Conservation (phyloP, 2,329 filamentous ascomycete species). For the Paecilomyces sp. region DNA sequence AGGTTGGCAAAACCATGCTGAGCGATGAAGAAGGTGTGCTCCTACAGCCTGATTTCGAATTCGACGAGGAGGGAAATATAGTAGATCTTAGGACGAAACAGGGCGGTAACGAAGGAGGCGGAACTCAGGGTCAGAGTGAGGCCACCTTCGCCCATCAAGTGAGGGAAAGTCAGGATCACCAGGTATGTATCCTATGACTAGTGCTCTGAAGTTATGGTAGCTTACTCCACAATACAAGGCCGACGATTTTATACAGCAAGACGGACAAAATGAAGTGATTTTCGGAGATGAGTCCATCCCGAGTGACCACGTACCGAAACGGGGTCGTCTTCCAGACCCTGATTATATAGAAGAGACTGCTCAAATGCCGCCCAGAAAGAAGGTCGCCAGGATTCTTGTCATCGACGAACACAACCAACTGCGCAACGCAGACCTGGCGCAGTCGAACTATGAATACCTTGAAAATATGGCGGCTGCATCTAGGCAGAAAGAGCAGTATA, state of each 20-base stretch:
- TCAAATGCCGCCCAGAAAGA: constrained; percentile 17
- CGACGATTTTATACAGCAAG: constrained; percentile 15
- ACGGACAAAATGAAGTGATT: constrained; percentile 15
- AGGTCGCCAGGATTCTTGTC: constrained; percentile 33
- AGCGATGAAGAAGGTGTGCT: constrained; percentile 40
- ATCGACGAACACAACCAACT: constrained; percentile 47
- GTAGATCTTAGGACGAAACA: constrained; percentile 34
- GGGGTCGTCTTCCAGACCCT: constrained; percentile 11
- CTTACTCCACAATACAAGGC: constrained; percentile 9
- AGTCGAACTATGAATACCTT: constrained; percentile 54
- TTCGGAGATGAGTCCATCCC: constrained; percentile 23
- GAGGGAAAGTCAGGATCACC: constrained; percentile 27
- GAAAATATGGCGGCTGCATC: constrained; percentile 51
- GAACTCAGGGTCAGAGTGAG: constrained; percentile 18
- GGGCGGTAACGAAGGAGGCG: constrained; percentile 9
- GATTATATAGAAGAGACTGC: constrained; percentile 13
- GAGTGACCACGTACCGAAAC: constrained; percentile 17
- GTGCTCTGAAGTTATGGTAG: constrained; percentile 4
- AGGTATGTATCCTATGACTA: constrained; percentile 25
- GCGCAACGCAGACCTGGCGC: constrained; percentile 48
- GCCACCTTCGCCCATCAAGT: constrained; percentile 32
- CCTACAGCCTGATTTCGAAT: constrained; percentile 51
- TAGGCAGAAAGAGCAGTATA: constrained; percentile 38
- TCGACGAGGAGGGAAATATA: constrained; percentile 56
- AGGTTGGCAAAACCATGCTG: constrained; percentile 19